Percentiles rank a stretch among this genome's conserved stretches.
Conservation (phyloP, 495 filamentous ascomycete genomes). For the Cercophora sp. region DNA sequence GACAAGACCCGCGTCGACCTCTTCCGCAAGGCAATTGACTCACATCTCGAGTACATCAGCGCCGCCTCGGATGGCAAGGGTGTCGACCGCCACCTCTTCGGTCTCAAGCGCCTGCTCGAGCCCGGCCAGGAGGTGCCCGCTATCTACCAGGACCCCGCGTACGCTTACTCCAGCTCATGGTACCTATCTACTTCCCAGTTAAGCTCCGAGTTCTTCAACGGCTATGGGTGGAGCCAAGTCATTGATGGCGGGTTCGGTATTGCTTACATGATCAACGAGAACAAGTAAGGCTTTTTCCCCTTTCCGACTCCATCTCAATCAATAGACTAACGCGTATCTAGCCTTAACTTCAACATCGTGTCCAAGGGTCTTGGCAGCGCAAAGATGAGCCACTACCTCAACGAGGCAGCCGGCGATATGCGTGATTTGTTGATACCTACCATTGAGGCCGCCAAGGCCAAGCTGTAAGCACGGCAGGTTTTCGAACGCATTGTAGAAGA, state of each 20-base stretch:
- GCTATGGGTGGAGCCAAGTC: slow-evolving; percentile 99
- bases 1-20: slow-evolving; percentile 62
- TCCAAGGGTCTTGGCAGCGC: slow-evolving; percentile 87
- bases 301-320: slow-evolving; percentile 5
- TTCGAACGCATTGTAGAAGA: no score
- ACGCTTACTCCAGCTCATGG: slow-evolving; percentile 80
- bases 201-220: slow-evolving; percentile 96
- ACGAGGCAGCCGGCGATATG: slow-evolving; percentile 87
- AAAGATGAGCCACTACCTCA: slow-evolving; percentile 91
- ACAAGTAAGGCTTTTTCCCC: slow-evolving; percentile 48
- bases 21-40: slow-evolving; percentile 75
- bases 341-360: slow-evolving; percentile 97
- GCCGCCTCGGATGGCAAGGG: slow-evolving; percentile 88
- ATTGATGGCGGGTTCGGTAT: slow-evolving; percentile 95
- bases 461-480: slow-evolving; percentile 74
- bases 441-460: slow-evolving; percentile 78
- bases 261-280: slow-evolving; percentile 99
- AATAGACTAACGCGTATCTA: slow-evolving; percentile 21
- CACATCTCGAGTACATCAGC: slow-evolving; percentile 84
- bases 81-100: slow-evolving; percentile 94
- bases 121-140: slow-evolving; percentile 78
- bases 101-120: slow-evolving; percentile 84
- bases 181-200: slow-evolving; percentile 85
- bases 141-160: slow-evolving; percentile 84
- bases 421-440: slow-evolving; percentile 84